Evolutionary conservation across 805 yeast species (phyloP).

Genomic region (Candida silvicultrix): DNA sequence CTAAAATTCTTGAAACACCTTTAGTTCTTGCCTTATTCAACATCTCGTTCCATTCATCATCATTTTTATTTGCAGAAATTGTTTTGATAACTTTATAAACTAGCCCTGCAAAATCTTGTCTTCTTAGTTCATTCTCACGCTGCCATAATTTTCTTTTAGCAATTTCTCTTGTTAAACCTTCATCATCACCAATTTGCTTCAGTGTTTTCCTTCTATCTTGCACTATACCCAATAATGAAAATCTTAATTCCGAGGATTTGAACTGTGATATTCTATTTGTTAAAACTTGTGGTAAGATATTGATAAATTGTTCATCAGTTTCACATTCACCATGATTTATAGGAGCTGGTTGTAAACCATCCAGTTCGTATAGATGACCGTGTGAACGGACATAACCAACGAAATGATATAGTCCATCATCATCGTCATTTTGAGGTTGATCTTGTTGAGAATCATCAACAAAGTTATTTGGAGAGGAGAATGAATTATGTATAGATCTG

Average conservation of each 20-base stretch:
- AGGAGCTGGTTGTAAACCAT: slow-evolving; percentile 53
- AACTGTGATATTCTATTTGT: slow-evolving; percentile 40
- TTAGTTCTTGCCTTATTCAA: slow-evolving; percentile 22
- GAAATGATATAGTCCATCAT: slow-evolving; percentile 55
- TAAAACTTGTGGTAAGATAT: slow-evolving; percentile 38
- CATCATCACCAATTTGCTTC: slow-evolving; percentile 33
- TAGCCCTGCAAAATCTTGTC: slow-evolving; percentile 47
- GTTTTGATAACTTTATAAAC: slow-evolving; percentile 39
- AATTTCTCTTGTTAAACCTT: slow-evolving; percentile 32
- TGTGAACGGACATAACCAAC: slow-evolving; percentile 42
- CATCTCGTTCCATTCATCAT: slow-evolving; percentile 31
- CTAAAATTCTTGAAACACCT: slow-evolving; percentile 1
- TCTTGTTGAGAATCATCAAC: slow-evolving; percentile 31
- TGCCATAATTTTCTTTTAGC: slow-evolving; percentile 45
- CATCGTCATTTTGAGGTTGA: slow-evolving; percentile 22
- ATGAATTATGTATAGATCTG: slow-evolving; percentile 53
- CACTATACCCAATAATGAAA: slow-evolving; percentile 48
- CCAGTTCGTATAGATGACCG: slow-evolving; percentile 50
- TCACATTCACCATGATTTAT: slow-evolving; percentile 43
- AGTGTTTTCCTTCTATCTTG: slow-evolving; percentile 39
- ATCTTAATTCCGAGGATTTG: slow-evolving; percentile 43
- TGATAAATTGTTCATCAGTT: slow-evolving; percentile 33
- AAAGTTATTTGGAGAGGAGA: slow-evolving; percentile 47
- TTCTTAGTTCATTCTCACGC: slow-evolving; percentile 47
- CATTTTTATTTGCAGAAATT: slow-evolving; percentile 28